Evolutionary conservation across 768 basidiomycete species (phyloP).

Genomic region (Lentinula boryana): DNA sequence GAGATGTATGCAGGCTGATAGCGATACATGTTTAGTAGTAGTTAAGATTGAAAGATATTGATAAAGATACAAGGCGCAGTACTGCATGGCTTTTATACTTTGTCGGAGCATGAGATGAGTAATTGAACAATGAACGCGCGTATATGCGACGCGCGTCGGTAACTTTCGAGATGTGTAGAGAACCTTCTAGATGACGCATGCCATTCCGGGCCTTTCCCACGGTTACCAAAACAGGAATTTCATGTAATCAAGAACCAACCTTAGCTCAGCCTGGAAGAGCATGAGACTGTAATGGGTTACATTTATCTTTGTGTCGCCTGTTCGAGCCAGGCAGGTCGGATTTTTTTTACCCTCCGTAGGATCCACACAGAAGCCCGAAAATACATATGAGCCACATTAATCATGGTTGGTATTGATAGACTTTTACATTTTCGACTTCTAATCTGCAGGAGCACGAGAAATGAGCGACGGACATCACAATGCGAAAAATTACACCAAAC

Average conservation of each 20-base stretch:
- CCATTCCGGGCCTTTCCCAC: too few relatives aligned
- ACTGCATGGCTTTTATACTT: slow-evolving; percentile 1
- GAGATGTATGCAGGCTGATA: neutral
- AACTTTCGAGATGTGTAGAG: neutral
- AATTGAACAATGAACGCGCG: neutral
- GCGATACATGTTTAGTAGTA: neutral
- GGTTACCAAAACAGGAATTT: too few relatives aligned
- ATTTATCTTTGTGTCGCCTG: slow-evolving; percentile 5
- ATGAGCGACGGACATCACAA: neutral
- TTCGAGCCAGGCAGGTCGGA: slow-evolving; percentile 7
- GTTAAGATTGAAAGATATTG: neutral
- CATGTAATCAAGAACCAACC: too few relatives aligned
- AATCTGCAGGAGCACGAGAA: slow-evolving; percentile 30
- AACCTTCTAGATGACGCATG: neutral
- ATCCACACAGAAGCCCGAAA: neutral
- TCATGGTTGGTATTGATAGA: slow-evolving; percentile 45
- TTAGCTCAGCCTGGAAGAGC: slow-evolving; percentile 52
- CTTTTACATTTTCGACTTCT: slow-evolving; percentile 70
- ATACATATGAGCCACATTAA: neutral
- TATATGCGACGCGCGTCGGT: slow-evolving; percentile 3
- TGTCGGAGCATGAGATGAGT: neutral
- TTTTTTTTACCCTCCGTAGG: too few relatives aligned
- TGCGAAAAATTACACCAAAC: slow-evolving; percentile 24
- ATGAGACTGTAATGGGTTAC: slow-evolving; percentile 34
- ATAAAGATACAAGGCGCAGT: neutral